Conservation (phyloP, 306 rosid species). For the Rubus parviflorus region DNA sequence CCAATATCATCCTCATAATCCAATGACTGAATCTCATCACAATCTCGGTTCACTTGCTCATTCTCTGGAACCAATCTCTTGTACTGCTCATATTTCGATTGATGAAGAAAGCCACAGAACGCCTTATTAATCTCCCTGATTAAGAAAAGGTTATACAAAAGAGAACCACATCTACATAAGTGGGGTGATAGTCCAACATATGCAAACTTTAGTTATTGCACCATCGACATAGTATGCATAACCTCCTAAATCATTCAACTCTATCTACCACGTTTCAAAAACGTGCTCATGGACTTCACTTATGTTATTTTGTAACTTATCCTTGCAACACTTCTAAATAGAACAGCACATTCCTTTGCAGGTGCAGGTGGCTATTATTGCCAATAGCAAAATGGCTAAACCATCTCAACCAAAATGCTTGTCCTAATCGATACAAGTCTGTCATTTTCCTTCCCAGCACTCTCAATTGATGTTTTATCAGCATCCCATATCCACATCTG, state of each 20-base stretch:
- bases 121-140: slow-evolving; percentile 85
- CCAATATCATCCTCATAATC: slow-evolving; percentile 46
- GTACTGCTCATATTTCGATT: slow-evolving; percentile 39
- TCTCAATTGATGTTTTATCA: background rate
- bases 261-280: background rate
- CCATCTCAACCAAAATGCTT: background rate
- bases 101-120: slow-evolving; percentile 76
- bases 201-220: background rate
- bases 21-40: slow-evolving; percentile 31
- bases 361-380: background rate
- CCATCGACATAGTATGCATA: background rate
- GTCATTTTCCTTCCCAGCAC: background rate
- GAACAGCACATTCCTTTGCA: background rate
- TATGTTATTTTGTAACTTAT: background rate
- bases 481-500: background rate
- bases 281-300: background rate
- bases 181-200: background rate
- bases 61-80: slow-evolving; percentile 40
- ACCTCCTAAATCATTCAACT: background rate
- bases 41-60: slow-evolving; percentile 27
- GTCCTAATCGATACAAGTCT: background rate
- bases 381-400: background rate
- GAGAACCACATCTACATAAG: background rate
- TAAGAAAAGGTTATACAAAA: background rate
- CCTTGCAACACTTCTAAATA: background rate